phyloP scores from a whole-genome alignment of 108 stramenopile species.

The Nitzschia sp. region DNA sequence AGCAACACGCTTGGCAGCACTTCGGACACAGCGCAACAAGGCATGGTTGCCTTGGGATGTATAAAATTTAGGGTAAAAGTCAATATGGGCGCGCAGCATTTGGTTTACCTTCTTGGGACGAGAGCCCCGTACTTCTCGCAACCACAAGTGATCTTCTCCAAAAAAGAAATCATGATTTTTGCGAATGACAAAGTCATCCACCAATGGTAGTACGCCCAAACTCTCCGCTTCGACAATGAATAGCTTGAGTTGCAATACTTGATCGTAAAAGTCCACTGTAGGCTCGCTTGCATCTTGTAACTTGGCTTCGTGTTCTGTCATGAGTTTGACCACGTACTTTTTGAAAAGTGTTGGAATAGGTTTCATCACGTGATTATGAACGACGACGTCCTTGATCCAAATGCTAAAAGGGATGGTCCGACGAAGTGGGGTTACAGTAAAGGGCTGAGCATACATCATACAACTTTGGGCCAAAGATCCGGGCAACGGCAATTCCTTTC shows the following conservation, averaged over 20 bases:
- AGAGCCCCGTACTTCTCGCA: too few relatives aligned
- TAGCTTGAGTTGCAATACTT: constrained; percentile 2
- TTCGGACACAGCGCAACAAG: too few relatives aligned
- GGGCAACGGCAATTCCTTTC: too few relatives aligned
- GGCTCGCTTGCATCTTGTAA: neutral
- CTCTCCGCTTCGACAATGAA: constrained; percentile 17
- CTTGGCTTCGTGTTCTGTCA: neutral
- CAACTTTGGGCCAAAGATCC: too few relatives aligned
- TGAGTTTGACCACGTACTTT: neutral
- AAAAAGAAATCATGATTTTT: constrained; percentile 1
- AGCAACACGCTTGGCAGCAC: too few relatives aligned
- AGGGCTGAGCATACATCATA: too few relatives aligned
- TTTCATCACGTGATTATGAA: neutral
- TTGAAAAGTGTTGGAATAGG: neutral
- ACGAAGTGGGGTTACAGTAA: too few relatives aligned
- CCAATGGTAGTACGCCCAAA: constrained; percentile 27
- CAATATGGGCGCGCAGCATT: too few relatives aligned
- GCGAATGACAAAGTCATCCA: neutral
- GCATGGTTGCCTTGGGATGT: too few relatives aligned
- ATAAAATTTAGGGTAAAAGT: too few relatives aligned
- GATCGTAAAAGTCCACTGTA: neutral
- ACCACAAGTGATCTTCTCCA: too few relatives aligned
- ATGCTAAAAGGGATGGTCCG: neutral
- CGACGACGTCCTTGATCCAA: neutral
- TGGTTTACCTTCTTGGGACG: too few relatives aligned